Base-by-base conservation (phyloP, 2,329 filamentous ascomycete genomes). In the Diaporthe vaccinii region DNA sequence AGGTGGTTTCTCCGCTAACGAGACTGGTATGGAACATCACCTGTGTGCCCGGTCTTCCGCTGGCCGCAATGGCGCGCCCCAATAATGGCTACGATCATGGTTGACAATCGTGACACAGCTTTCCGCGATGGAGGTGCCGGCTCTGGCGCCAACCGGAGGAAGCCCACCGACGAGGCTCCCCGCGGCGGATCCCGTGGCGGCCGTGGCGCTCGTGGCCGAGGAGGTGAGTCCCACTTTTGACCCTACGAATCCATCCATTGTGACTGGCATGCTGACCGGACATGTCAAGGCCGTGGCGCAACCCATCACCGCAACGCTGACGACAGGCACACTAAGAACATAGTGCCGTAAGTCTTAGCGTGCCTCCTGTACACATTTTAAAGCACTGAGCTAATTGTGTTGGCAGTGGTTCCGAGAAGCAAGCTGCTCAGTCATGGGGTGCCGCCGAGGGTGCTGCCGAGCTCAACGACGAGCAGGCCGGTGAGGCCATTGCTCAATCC, bases 91-190 rank as follows among this genome's bases (percentile, higher is more conserved):
- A 74, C 78, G 74, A 80, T 74, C 34, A 44, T 44, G 58, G 34
- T 71, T 73, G 75, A 77, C 75, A 46, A 57, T 73, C 74, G 72
- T 49, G 41, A 39, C 75, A 36, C 81, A 98, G 96, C 95, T 84
- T 97, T 95, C 93, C 95, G 94, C 85, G 95, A 98, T 88, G 94
- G 94, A 84, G 92, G 91, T 83, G 95, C 93, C 83, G 96, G 95
- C 80, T 90, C 91, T 83, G 90, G 91, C 82, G 93, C 91, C 90
- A 98, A 98, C 91, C 94, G 95, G 82, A 89, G 89, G 85, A 94
- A 94, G 86, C 88, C 93, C 80, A 93, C 91, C 76, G 95, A 96
- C 76, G 94, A 96, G 85, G 86, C 81, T 78, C 80, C 90, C 78
- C 87, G 86, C 78, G 85, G 85, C 77, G 85, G 87, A 78, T 86